Evolutionary conservation across 2,329 filamentous ascomycete species (phyloP), one percentile per base, ranked within the genome.

Genomic region (Stagonosporopsis rhizophila): DNA sequence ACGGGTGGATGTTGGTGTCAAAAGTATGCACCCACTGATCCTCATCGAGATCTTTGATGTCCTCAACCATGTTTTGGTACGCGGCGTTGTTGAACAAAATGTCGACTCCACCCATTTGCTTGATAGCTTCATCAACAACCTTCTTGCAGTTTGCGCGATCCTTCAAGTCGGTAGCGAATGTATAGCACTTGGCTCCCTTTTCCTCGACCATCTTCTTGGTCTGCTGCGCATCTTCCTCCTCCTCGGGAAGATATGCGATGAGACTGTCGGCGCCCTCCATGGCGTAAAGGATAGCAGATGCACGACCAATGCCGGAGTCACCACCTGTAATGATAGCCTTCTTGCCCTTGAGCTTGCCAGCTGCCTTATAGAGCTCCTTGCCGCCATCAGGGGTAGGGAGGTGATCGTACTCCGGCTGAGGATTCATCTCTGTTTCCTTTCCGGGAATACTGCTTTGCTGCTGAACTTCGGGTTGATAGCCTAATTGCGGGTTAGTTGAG

Each of bases 11-110:
- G 78, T 95, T 96, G 44, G 87, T 90, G 75, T 91, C 82, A 78
- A 96, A 94, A 0, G 90, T 94, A 56, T 87, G 81, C 47, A 88
- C 67, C 90, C 90, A 95, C 78, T 95, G 90, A 5, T 91, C 89
- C 84, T 92, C 89, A 23, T 83, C 77, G 1, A 95, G 77, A 40
- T 92, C 89, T 39, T 81, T 79, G 73, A 94, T 94, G 62, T 89
- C 85, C 54, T 87, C 79, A 23, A 85, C 79, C 83, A 91, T 88
- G 83, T 90, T 89, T 76, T 92, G 87, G 73, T 85, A 91, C 0
- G 88, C 89, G 14, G 70, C 86, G 66, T 92, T 93, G 77, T 92
- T 87, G 66, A 89, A 85, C 7, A 91, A 76, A 34, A 94, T 90
- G 68, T 94, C 88, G 55, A 96, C 85, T 3, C 82, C 81, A 6